Evolutionary conservation across 2,329 filamentous ascomycete genomes (phyloP).

Genomic region (Myriosclerotinia scirpicola): DNA sequence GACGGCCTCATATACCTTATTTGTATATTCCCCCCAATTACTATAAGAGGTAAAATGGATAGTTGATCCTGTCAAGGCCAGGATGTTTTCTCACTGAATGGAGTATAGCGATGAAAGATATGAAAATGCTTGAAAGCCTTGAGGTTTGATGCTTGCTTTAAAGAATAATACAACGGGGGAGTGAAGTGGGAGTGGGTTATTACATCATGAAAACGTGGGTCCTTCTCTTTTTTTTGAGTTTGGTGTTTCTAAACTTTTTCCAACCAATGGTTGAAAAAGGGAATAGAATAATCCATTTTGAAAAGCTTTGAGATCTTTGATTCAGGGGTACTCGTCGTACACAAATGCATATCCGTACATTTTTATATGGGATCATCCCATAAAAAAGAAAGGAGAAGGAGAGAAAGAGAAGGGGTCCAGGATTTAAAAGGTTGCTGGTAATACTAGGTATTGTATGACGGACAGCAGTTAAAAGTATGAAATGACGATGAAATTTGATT

Average conservation of each 20-base stretch:
- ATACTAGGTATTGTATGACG: conserved; percentile 12
- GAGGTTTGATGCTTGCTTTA: conserved; percentile 11
- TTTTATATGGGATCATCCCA: not conserved
- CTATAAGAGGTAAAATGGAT: not conserved
- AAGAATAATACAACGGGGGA: not conserved
- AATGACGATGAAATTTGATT: conserved; percentile 11
- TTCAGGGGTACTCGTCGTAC: conserved; percentile 18
- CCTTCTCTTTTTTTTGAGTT: not conserved
- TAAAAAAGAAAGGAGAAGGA: not conserved
- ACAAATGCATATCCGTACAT: not conserved
- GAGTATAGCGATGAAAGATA: not conserved
- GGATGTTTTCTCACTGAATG: not conserved
- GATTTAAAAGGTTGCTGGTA: conserved; percentile 3
- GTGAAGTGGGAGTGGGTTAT: conserved; percentile 4
- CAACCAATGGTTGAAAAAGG: not conserved
- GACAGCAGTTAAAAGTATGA: conserved; percentile 1
- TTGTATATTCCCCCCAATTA: not conserved
- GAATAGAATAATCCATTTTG: not conserved
- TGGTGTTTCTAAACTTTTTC: too few species aligned
- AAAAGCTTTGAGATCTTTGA: conserved; percentile 6
- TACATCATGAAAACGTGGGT: conserved; percentile 18
- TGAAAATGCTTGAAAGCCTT: conserved; percentile 4
- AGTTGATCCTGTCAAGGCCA: not conserved
- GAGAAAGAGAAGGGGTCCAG: conserved; percentile 10
- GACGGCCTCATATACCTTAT: not conserved